Percentiles rank a stretch among this genome's conserved stretches.
Evolutionary conservation across 192 early-diverging fungal genomes (phyloP).

Genomic region (Podila horticola): DNA sequence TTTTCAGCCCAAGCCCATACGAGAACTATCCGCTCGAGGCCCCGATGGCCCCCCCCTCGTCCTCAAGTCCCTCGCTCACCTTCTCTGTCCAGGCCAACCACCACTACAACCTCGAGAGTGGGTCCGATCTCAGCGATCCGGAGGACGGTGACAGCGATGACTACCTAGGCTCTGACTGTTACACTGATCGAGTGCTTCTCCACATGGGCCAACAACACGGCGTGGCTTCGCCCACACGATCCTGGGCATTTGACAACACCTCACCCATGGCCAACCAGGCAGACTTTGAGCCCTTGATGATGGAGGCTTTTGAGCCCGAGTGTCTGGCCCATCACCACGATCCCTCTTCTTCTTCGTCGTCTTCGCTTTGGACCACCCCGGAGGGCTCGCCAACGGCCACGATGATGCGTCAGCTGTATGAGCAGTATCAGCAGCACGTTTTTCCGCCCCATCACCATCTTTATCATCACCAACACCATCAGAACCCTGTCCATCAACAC

Average conservation of each 20-base stretch:
- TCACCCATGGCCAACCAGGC: neutral
- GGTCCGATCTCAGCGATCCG: neutral
- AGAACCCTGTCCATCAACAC: neutral
- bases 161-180: too few relatives aligned
- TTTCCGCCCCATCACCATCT: neutral
- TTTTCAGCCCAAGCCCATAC: neutral
- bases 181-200: neutral
- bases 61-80: neutral
- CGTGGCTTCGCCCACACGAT: too few relatives aligned
- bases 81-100: neutral
- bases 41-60: neutral
- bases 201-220: neutral
- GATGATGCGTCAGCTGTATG: neutral
- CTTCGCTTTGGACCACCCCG: too few relatives aligned
- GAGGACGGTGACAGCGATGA: neutral
- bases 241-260: neutral
- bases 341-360: neutral
- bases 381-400: neutral
- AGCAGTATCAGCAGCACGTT: neutral
- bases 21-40: neutral
- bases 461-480: neutral
- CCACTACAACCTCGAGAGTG: neutral
- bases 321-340: constrained; percentile 19
- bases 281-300: neutral
- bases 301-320: constrained; percentile 45